A percentile compares a stretch with the other conserved stretches of the same genome.
phyloP scores from a whole-genome alignment of 441 rosid genomes.

The Pelargonium cotyledonis region DNA sequence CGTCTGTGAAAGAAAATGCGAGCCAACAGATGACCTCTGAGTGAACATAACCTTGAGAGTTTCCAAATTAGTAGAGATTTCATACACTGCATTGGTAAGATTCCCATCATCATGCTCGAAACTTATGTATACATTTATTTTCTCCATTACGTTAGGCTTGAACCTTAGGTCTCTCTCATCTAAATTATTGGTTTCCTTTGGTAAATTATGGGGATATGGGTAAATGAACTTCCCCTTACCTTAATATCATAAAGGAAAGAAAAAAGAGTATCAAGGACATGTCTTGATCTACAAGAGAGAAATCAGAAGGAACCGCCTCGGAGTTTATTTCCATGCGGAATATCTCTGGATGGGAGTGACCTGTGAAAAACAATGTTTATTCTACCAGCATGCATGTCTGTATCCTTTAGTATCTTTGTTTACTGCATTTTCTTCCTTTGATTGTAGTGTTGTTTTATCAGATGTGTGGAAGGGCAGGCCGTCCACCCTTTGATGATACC shows the following conservation, averaged over 20 bases:
- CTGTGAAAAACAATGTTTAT: background rate
- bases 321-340: conserved; percentile 1
- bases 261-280: background rate
- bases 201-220: background rate
- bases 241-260: background rate
- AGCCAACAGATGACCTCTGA: background rate
- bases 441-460: conserved; percentile 22
- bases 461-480: conserved; percentile 99
- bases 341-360: conserved; percentile 1
- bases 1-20: too few species aligned
- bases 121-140: background rate
- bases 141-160: background rate
- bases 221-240: background rate
- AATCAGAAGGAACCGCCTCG: background rate
- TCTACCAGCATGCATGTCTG: conserved; percentile 16
- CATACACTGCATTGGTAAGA: background rate
- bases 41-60: background rate
- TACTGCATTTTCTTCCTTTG: conserved; percentile 5
- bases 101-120: background rate
- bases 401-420: background rate
- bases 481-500: conserved; percentile 96
- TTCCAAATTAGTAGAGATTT: conserved; percentile 1
- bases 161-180: background rate
- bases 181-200: background rate
- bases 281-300: background rate